Percentiles rank a stretch among this genome's conserved stretches.
Conservation (phyloP, 768 basidiomycete species). For the Suillus lakei region DNA sequence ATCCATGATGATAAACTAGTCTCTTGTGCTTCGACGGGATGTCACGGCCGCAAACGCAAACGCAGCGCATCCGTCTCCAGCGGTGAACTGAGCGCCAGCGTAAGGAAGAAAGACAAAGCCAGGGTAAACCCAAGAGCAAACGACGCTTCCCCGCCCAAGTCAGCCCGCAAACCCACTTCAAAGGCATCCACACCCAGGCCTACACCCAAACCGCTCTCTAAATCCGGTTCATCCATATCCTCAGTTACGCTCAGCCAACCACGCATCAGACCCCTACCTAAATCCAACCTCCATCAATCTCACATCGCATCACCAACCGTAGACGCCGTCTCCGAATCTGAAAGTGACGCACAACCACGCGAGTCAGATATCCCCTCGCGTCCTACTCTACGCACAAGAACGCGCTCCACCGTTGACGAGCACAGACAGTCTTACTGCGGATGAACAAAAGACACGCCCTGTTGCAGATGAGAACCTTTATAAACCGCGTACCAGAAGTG, state of each 20-base stretch:
- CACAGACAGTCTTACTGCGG: conserved; percentile 20
- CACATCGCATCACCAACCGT: conserved; percentile 5
- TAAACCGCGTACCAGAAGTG: conserved; percentile 15
- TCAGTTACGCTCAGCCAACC: conserved; percentile 7
- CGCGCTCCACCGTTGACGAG: conserved; percentile 28
- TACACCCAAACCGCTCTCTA: conserved; percentile 19
- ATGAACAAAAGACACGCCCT: conserved; percentile 21
- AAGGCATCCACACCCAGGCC: conserved; percentile 14
- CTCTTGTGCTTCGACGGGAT: conserved; percentile 61
- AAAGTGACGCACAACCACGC: conserved; percentile 27
- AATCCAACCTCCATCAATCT: conserved; percentile 11
- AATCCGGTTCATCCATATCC: conserved; percentile 4
- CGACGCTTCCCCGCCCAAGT: conserved; percentile 14
- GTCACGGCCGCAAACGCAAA: conserved; percentile 45
- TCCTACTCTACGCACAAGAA: conserved; percentile 29
- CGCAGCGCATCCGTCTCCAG: conserved; percentile 27
- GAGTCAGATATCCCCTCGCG: not conserved
- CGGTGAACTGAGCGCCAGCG: conserved; percentile 23
- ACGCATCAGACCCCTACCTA: conserved; percentile 7
- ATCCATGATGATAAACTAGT: conserved; percentile 65
- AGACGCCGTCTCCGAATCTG: conserved; percentile 24
- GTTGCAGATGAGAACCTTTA: conserved; percentile 28
- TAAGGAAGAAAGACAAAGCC: conserved; percentile 17
- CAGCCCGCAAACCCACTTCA: conserved; percentile 15
- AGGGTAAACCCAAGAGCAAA: conserved; percentile 4